phyloP scores from a whole-genome alignment of 2,329 filamentous ascomycete genomes.

The Claviceps citrina region DNA sequence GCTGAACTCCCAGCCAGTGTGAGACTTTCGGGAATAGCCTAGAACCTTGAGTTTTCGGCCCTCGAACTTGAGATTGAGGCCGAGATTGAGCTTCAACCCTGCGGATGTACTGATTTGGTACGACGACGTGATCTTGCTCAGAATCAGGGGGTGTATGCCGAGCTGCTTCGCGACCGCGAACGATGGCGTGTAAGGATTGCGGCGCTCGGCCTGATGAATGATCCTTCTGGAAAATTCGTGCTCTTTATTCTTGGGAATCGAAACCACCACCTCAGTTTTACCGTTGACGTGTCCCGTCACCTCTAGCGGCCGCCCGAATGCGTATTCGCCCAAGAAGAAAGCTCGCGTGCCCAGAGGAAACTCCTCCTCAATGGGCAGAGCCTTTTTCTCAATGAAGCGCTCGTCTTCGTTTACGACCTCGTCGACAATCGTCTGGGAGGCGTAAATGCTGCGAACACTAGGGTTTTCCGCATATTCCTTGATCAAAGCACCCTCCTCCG shows the following conservation, averaged over 20 bases:
- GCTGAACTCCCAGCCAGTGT: conserved; percentile 91
- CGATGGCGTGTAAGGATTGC: conserved; percentile 68
- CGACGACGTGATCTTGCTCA: conserved; percentile 92
- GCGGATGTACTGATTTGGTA: conserved; percentile 70
- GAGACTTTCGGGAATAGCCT: conserved; percentile 78
- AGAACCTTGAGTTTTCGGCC: conserved; percentile 89
- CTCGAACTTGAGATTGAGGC: conserved; percentile 93
- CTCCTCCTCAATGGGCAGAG: conserved; percentile 80
- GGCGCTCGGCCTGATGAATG: conserved; percentile 52
- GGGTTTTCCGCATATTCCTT: conserved; percentile 85
- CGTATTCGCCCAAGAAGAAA: conserved; percentile 89
- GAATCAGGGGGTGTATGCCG: conserved; percentile 65
- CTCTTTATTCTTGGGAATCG: conserved; percentile 55
- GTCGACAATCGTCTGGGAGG: conserved; percentile 82
- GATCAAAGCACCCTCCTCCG: conserved; percentile 73
- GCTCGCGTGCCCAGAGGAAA: conserved; percentile 70
- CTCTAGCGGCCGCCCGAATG: conserved; percentile 80
- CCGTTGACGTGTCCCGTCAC: conserved; percentile 58
- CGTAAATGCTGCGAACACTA: conserved; percentile 76
- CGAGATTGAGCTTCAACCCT: conserved; percentile 73
- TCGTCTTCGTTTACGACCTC: conserved; percentile 80
- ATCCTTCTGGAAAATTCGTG: conserved; percentile 66
- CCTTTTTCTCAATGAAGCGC: conserved; percentile 78
- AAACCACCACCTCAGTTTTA: conserved; percentile 68
- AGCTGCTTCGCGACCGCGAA: conserved; percentile 77